These are phyloP conservation scores for Fusarium sp. DNA, from an alignment of 2,329 filamentous ascomycete species.

Conservation along the genomic window DNA sequence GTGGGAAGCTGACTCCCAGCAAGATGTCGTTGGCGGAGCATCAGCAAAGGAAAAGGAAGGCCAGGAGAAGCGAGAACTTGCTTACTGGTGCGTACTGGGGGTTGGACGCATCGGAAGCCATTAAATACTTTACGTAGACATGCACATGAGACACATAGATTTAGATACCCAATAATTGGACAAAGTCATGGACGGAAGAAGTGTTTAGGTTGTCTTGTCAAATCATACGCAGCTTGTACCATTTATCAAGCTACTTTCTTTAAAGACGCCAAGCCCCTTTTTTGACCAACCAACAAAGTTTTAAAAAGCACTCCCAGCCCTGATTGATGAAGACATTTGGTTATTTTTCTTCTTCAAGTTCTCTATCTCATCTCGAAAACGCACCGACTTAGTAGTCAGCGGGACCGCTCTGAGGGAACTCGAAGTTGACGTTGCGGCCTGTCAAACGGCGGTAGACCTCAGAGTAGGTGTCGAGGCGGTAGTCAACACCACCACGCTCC, in stretches of 20 bases:
- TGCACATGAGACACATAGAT: constrained; percentile 40
- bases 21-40: constrained; percentile 71
- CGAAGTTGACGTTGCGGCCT: constrained; percentile 95
- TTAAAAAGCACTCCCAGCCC: constrained; percentile 50
- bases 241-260: constrained; percentile 62
- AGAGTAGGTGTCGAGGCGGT: constrained; percentile 98
- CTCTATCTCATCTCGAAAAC: constrained; percentile 30
- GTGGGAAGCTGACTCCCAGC: constrained; percentile 80
- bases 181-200: constrained; percentile 45
- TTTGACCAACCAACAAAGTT: constrained; percentile 54
- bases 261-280: constrained; percentile 62
- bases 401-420: constrained; percentile 90
- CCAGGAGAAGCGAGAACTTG: constrained; percentile 85
- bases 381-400: constrained; percentile 78
- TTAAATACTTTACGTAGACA: constrained; percentile 33
- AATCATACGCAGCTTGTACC: constrained; percentile 58
- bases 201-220: constrained; percentile 50
- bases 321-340: constrained; percentile 25
- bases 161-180: constrained; percentile 56
- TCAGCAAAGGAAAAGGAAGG: constrained; percentile 66
- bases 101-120: constrained; percentile 79
- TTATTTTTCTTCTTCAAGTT: constrained; percentile 21
- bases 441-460: constrained; percentile 99
- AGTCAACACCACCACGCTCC: constrained; percentile 99
- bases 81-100: constrained; percentile 95